A percentile compares a stretch with the other conserved stretches of the same genome.
Conservation (phyloP, 73 alveolate species). For the Tetrahymena borealis region DNA sequence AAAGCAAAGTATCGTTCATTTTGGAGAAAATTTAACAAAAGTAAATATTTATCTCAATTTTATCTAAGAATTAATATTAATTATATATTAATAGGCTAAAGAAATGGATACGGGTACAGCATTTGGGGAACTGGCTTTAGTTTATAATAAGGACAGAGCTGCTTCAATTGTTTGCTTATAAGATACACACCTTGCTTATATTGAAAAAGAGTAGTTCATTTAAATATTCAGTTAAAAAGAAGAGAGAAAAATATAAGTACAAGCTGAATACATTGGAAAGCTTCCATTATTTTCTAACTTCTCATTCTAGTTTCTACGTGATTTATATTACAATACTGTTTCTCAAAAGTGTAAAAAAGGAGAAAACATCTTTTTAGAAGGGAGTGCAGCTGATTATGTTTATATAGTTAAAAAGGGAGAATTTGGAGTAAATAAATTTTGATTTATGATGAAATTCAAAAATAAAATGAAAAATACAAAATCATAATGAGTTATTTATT, state of each 20-base stretch:
- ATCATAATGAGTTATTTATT: no score
- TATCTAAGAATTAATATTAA: neutral
- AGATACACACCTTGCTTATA: constrained; percentile 52
- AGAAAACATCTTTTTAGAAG: neutral
- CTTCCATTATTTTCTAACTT: neutral
- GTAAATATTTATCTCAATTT: neutral
- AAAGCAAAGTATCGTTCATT: no score
- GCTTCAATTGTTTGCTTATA: constrained; percentile 48
- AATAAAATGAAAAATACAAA: no score
- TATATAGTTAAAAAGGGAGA: constrained; percentile 26
- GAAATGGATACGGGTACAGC: constrained; percentile 26
- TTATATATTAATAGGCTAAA: neutral
- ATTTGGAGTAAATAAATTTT: neutral
- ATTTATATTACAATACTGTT: neutral
- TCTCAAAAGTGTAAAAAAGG: neutral
- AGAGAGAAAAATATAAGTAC: neutral
- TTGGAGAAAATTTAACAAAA: no score
- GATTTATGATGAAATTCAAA: neutral
- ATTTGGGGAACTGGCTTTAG: constrained; percentile 62
- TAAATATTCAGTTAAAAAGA: constrained; percentile 6
- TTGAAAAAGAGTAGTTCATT: constrained; percentile 42
- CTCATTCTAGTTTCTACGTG: neutral
- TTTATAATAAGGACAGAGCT: constrained; percentile 49
- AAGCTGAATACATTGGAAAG: neutral
- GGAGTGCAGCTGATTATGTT: neutral